Percentiles rank a stretch among this genome's conserved stretches.
These are phyloP conservation scores for Trametes hirsuta DNA, from an alignment of 1,284 basidiomycete genomes.

Conservation along the genomic window DNA sequence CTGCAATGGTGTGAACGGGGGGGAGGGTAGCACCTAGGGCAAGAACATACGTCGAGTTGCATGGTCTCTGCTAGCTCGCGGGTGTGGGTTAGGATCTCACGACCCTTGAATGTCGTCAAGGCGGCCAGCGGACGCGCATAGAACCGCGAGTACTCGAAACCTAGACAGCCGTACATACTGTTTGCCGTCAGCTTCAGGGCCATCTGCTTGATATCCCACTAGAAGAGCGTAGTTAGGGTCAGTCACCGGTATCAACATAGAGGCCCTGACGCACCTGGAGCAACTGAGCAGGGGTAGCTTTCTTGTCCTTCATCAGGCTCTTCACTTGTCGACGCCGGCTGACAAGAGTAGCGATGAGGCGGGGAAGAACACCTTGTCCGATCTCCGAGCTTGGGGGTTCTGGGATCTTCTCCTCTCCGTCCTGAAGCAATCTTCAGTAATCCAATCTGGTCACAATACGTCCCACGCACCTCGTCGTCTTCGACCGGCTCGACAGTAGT, in stretches of 20 bases:
- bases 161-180: constrained; percentile 99
- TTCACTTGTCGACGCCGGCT: constrained; percentile 91
- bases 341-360: constrained; percentile 95
- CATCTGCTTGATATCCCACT: constrained; percentile 97
- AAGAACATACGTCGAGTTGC: constrained; percentile 76
- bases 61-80: constrained; percentile 91
- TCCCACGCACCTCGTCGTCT: constrained; percentile 55
- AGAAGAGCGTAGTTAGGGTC: constrained; percentile 1
- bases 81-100: constrained; percentile 95
- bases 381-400: constrained; percentile 81
- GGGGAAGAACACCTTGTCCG: constrained; percentile 88
- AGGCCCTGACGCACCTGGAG: constrained; percentile 66
- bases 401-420: constrained; percentile 85
- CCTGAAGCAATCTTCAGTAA: constrained; percentile 44
- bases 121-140: constrained; percentile 97
- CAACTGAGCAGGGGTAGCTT: constrained; percentile 74
- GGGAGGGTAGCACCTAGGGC: not conserved
- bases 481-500: constrained; percentile 87
- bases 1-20: constrained; percentile 42
- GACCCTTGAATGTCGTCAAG: constrained; percentile 96
- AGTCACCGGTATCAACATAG: not conserved
- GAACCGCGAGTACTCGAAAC: constrained; percentile 96
- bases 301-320: constrained; percentile 91
- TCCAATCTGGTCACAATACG: not conserved
- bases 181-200: constrained; percentile 98